Evolutionary conservation across 2,329 filamentous ascomycete species (phyloP).

Genomic region (Penicillium sp.): DNA sequence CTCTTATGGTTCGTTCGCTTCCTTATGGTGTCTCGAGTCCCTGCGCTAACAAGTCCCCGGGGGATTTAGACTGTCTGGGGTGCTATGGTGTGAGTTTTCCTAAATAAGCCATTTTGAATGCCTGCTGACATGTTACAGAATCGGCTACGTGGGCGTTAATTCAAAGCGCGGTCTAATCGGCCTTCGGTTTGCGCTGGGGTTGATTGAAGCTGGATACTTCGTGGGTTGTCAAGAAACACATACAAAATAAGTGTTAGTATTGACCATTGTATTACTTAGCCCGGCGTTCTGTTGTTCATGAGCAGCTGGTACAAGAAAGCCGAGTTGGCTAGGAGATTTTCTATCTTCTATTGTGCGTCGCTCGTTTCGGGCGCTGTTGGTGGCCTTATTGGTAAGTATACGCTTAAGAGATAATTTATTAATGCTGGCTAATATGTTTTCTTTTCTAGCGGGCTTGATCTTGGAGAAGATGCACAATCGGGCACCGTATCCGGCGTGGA

Average conservation of each 20-base stretch:
- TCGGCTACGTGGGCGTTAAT: too few relatives aligned
- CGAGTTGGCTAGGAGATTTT: constrained; percentile 11
- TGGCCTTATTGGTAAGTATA: constrained; percentile 9
- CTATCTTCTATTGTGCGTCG: constrained; percentile 12
- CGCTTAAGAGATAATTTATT: too few relatives aligned
- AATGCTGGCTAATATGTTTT: background rate
- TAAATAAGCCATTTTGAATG: too few relatives aligned
- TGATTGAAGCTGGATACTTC: too few relatives aligned
- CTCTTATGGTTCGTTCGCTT: constrained; percentile 5
- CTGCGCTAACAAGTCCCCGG: background rate
- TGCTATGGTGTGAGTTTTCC: too few relatives aligned
- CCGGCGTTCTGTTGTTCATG: constrained; percentile 18
- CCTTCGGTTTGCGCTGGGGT: too few relatives aligned
- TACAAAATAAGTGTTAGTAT: background rate
- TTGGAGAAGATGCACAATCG: constrained; percentile 15
- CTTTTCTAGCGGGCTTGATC: constrained; percentile 16
- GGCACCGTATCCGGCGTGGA: constrained; percentile 9
- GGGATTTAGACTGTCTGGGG: too few relatives aligned
- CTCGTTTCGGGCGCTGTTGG: constrained; percentile 9
- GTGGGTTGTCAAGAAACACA: too few relatives aligned
- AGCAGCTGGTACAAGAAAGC: constrained; percentile 13
- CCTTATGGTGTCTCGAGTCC: too few relatives aligned
- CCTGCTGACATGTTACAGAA: too few relatives aligned
- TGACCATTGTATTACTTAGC: constrained; percentile 1
- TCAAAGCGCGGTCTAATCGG: too few relatives aligned